Evolutionary conservation across 129 eudicot species (phyloP), one percentile per base, ranked within the genome.

Genomic region (Pseudognaphalium luteoalbum): DNA sequence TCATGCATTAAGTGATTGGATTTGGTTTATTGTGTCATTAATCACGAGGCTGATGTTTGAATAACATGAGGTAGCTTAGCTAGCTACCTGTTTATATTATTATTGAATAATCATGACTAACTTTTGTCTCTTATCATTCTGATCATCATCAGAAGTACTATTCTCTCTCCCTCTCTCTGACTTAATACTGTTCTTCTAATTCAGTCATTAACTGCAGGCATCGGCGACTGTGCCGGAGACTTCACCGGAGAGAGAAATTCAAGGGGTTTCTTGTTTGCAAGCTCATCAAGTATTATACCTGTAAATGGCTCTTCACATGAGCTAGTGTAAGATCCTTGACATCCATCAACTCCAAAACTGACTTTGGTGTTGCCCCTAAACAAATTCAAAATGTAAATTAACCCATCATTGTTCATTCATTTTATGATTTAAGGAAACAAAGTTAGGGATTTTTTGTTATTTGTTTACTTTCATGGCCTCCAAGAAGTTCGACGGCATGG

Each of bases 221-320:
- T 91, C 86, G 97, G 90, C 92, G 87, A 91, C 86, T 85, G 97
- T 91, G 97, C 95, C 92, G 95, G 92, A 91, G 95, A 73, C 61
- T 85, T 73, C 72, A 71, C 79, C 89, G 88, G 88, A 86, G 75
- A 81, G 75, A 81, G 72, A 73, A 79, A 67, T 14, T 10, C 42
- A 84, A 21, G 11, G 75, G 62, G 61, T 75, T 70, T 75, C 29
- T 67, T 77, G 51, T 22, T 19, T 68, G 63, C 6, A 65, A 66
- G 71, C 70, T 39, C n/a, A 47, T 47, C 28, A 25, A 25, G 28
- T 25, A 25, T 25, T 25, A 25, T 81, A 91, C 97, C 97, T 91
- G 97, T 76, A 91, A 85, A 83, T 91, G 97, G 86, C 97, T 91
- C 75, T 91, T 91, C 81, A 91, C 97, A 87, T 91, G 97, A 73